Conservation (phyloP, 2,329 filamentous ascomycete genomes). For the Knufia petricola region DNA sequence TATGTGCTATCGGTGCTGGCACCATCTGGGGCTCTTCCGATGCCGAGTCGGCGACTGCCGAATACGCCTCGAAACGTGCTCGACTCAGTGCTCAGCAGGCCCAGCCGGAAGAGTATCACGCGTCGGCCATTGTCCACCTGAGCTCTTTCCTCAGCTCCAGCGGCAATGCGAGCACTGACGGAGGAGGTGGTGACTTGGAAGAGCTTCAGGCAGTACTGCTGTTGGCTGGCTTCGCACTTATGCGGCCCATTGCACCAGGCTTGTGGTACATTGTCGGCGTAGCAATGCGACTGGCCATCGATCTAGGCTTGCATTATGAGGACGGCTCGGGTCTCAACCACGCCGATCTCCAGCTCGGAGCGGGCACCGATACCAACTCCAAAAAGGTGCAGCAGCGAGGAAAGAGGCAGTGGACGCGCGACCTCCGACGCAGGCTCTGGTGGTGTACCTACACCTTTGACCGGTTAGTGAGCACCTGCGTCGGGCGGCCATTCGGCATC, state of each 20-base stretch:
- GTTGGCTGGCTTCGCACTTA: conserved; percentile 79
- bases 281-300: conserved; percentile 78
- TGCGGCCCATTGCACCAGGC: conserved; percentile 84
- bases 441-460: conserved; percentile 97
- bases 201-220: conserved; percentile 89
- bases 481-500: conserved; percentile 85
- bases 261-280: conserved; percentile 97
- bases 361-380: conserved; percentile 9
- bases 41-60: conserved; percentile 21
- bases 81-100: conserved; percentile 51
- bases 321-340: conserved; percentile 62
- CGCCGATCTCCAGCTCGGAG: conserved; percentile 25
- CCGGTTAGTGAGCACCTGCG: conserved; percentile 86
- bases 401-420: conserved; percentile 71
- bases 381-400: conserved; percentile 46
- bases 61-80: conserved; percentile 35
- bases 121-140: conserved; percentile 83
- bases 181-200: conserved; percentile 79
- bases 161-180: conserved; percentile 45
- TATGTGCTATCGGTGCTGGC: conserved; percentile 89
- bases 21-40: conserved; percentile 57
- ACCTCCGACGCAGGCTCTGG: conserved; percentile 79
- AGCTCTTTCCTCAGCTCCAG: conserved; percentile 71
- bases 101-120: conserved; percentile 92
- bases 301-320: conserved; percentile 86